Conservation (phyloP, 164 flowering plant species). For the Platanus orientalis region DNA sequence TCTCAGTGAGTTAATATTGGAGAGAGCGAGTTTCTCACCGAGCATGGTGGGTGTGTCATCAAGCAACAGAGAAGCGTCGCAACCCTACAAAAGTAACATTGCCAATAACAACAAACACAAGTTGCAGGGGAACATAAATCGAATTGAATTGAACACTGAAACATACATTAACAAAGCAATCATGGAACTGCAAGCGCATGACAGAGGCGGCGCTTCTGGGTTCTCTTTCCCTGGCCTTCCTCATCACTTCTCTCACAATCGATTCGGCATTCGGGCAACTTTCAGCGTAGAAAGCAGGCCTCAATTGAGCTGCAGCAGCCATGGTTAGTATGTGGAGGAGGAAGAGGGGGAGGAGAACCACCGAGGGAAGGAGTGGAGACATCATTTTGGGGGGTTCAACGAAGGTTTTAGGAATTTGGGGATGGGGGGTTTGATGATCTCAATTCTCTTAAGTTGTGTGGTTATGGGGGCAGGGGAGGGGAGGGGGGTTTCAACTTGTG, state of each 20-base stretch:
- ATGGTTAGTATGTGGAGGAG: neutral
- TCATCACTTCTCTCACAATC: constrained; percentile 47
- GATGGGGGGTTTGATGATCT: neutral
- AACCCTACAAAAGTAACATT: constrained; percentile 45
- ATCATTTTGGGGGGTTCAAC: neutral
- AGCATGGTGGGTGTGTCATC: constrained; percentile 86
- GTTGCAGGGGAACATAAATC: neutral
- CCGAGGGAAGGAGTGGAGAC: neutral
- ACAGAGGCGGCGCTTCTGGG: constrained; percentile 77
- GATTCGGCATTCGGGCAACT: constrained; percentile 72
- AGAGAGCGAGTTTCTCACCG: constrained; percentile 72
- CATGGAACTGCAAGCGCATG: constrained; percentile 96
- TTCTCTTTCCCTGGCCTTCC: constrained; percentile 52
- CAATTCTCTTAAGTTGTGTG: too few species aligned
- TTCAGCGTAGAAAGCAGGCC: constrained; percentile 51
- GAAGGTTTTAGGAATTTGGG: neutral
- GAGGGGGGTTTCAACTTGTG: too few species aligned
- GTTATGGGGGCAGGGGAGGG: too few species aligned
- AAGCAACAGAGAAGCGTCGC: constrained; percentile 84
- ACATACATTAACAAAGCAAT: constrained; percentile 84
- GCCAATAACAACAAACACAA: neutral
- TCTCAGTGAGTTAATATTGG: constrained; percentile 83
- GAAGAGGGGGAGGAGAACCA: neutral
- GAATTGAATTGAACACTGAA: neutral
- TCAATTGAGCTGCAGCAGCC: constrained; percentile 7